Evolutionary conservation across 495 filamentous ascomycete species (phyloP).

Genomic region (Daldinia childiae): DNA sequence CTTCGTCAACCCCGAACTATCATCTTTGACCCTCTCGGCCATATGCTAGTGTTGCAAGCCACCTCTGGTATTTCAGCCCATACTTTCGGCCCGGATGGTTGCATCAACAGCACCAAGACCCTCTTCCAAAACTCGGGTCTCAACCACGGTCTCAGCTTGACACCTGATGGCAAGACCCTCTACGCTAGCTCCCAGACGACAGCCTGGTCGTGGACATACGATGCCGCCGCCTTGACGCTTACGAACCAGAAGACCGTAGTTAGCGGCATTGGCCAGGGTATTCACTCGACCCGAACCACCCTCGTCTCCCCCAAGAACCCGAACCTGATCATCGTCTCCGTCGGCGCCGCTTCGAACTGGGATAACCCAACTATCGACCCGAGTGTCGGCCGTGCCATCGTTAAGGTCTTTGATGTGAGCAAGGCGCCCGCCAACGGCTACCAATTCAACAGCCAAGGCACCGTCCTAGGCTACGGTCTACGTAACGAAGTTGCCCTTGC

Average conservation of each 20-base stretch:
- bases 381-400: constrained; percentile 63
- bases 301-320: constrained; percentile 60
- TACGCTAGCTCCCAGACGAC: constrained; percentile 67
- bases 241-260: constrained; percentile 60
- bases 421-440: constrained; percentile 54
- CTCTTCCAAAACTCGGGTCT: constrained; percentile 53
- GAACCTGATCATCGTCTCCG: constrained; percentile 62
- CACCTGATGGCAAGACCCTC: constrained; percentile 67
- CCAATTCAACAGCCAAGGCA: constrained; percentile 62
- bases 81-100: constrained; percentile 59
- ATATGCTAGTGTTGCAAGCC: constrained; percentile 66
- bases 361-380: constrained; percentile 60
- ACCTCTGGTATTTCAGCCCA: constrained; percentile 62
- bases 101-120: constrained; percentile 58
- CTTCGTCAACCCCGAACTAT: constrained; percentile 47
- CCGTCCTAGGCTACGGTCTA: constrained; percentile 70
- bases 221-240: constrained; percentile 55
- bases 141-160: constrained; percentile 73
- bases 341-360: constrained; percentile 67
- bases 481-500: constrained; percentile 72
- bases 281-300: constrained; percentile 70
- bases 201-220: constrained; percentile 69
- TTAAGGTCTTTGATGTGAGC: constrained; percentile 69
- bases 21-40: constrained; percentile 47
- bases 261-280: constrained; percentile 62